Conservation (phyloP, 2,329 filamentous ascomycete species). For the Rhynchosporium agropyri region DNA sequence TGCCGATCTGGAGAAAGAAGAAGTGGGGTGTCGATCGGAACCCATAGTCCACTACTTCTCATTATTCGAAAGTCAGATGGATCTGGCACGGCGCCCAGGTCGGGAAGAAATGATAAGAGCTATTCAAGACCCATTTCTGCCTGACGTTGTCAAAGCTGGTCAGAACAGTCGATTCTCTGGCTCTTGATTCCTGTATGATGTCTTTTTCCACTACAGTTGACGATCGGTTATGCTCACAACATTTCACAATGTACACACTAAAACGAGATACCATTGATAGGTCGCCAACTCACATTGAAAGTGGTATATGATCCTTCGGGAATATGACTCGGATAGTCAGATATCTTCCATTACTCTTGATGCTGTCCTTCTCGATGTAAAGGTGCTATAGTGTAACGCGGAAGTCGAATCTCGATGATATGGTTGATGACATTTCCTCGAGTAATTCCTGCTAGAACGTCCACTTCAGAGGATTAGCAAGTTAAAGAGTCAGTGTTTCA, state of each 20-base stretch:
- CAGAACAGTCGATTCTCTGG: conserved; percentile 64
- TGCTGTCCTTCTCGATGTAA: conserved; percentile 57
- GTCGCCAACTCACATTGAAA: conserved; percentile 50
- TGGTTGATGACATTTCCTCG: conserved; percentile 66
- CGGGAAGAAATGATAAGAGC: conserved; percentile 62
- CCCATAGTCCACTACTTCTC: conserved; percentile 61
- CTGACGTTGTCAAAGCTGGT: conserved; percentile 50
- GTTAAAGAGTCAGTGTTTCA: too few relatives aligned
- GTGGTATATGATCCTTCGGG: conserved; percentile 66
- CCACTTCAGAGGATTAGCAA: conserved; percentile 43
- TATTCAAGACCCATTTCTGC: conserved; percentile 59
- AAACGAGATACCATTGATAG: neutral
- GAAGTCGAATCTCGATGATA: conserved; percentile 67
- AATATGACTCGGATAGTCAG: conserved; percentile 53
- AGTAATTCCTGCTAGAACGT: conserved; percentile 59
- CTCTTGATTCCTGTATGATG: conserved; percentile 63
- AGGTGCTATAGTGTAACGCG: conserved; percentile 64
- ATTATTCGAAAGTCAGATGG: conserved; percentile 60
- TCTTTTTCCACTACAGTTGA: conserved; percentile 53
- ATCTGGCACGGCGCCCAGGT: conserved; percentile 64
- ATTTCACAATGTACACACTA: too few relatives aligned
- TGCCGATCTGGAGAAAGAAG: conserved; percentile 55
- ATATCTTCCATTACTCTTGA: conserved; percentile 60
- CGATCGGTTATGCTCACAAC: neutral
- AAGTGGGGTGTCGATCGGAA: conserved; percentile 59